phyloP scores from a whole-genome alignment of 257 asterid genomes.

The Fraxinus anomala region DNA sequence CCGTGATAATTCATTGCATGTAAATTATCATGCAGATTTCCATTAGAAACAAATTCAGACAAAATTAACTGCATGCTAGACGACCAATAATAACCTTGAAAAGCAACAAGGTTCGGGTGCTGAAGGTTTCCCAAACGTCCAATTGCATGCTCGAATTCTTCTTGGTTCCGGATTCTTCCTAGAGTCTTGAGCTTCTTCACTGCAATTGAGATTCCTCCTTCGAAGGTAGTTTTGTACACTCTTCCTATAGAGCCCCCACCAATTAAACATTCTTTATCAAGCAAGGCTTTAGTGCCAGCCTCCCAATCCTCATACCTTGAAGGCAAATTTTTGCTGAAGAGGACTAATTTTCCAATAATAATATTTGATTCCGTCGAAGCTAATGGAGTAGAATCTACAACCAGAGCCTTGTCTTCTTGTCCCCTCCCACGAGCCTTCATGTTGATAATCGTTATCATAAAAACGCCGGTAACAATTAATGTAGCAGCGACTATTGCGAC shows the following conservation, averaged over 20 bases:
- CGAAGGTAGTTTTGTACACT: constrained; percentile 64
- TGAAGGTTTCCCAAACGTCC: constrained; percentile 66
- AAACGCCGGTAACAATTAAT: constrained; percentile 64
- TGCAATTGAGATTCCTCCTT: constrained; percentile 69
- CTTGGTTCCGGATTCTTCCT: constrained; percentile 79
- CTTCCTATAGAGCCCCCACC: too few relatives aligned
- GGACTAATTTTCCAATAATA: constrained; percentile 82
- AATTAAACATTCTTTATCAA: constrained; percentile 64
- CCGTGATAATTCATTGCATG: constrained; percentile 65
- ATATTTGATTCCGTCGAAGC: constrained; percentile 72
- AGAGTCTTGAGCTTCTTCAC: constrained; percentile 82
- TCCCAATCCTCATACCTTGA: constrained; percentile 95
- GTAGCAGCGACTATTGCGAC: constrained; percentile 56
- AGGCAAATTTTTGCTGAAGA: constrained; percentile 73
- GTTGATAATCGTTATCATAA: constrained; percentile 65
- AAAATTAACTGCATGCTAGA: constrained; percentile 75
- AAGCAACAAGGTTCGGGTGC: constrained; percentile 64
- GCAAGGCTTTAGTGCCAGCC: constrained; percentile 85
- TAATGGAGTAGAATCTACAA: constrained; percentile 69
- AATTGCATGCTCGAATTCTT: constrained; percentile 82
- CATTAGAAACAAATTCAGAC: constrained; percentile 65
- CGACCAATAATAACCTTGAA: constrained; percentile 94
- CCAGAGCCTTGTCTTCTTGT: constrained; percentile 48
- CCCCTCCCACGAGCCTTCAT: constrained; percentile 58
- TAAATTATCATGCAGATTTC: constrained; percentile 76